Evolutionary conservation across 2,329 filamentous ascomycete species (phyloP).

Genomic region (Ilyonectria sp.): DNA sequence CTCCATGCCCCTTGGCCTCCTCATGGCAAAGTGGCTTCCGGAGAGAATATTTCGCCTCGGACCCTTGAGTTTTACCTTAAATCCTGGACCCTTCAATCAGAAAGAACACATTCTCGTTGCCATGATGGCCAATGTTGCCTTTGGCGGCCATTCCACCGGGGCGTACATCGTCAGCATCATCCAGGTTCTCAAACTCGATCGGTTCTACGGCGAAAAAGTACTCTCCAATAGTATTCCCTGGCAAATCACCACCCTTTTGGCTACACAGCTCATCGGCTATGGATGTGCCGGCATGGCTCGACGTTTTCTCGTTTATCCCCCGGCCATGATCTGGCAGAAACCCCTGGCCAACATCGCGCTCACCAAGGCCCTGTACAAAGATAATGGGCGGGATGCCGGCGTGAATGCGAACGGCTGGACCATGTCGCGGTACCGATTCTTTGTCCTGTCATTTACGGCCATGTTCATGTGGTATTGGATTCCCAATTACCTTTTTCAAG

Average conservation of each 20-base stretch:
- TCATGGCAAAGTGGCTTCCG: constrained; percentile 48
- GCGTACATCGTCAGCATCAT: constrained; percentile 63
- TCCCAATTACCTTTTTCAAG: constrained; percentile 64
- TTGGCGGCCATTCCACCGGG: constrained; percentile 47
- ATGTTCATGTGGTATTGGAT: constrained; percentile 70
- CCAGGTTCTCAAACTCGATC: constrained; percentile 61
- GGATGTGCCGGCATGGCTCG: constrained; percentile 64
- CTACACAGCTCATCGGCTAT: constrained; percentile 67
- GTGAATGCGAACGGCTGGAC: constrained; percentile 43
- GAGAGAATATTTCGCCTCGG: constrained; percentile 16
- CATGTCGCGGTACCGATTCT: constrained; percentile 57
- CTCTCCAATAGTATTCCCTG: constrained; percentile 57
- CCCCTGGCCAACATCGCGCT: constrained; percentile 63
- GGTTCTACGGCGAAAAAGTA: constrained; percentile 61
- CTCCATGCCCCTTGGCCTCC: constrained; percentile 55
- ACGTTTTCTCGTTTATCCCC: constrained; percentile 64
- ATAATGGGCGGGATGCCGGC: constrained; percentile 35
- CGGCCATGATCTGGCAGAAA: constrained; percentile 66
- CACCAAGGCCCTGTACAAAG: constrained; percentile 45
- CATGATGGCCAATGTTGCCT: constrained; percentile 70
- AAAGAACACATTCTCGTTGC: constrained; percentile 70
- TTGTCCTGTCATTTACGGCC: constrained; percentile 56
- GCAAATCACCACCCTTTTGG: constrained; percentile 62
- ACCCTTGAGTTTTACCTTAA: constrained; percentile 52
- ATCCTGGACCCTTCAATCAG: constrained; percentile 66